Evolutionary conservation across 2,329 filamentous ascomycete genomes (phyloP).

Genomic region (Fusarium multiceps): DNA sequence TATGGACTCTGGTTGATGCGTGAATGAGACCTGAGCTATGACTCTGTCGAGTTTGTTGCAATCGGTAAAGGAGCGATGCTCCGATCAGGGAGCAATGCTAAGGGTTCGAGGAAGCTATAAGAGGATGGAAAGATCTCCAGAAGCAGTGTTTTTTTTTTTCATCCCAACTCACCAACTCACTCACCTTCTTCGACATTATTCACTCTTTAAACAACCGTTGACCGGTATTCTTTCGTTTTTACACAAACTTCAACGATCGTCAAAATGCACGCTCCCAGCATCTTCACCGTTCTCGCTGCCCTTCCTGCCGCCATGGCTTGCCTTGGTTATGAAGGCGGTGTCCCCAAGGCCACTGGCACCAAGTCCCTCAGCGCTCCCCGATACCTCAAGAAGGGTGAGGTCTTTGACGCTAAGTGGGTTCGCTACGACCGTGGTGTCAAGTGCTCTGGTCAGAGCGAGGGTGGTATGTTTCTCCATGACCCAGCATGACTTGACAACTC

Average conservation of each 20-base stretch:
- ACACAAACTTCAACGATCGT: neutral
- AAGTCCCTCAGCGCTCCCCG: constrained; percentile 47
- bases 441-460: constrained; percentile 57
- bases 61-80: neutral
- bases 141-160: neutral
- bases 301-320: constrained; percentile 48
- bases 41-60: neutral
- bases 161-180: neutral
- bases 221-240: neutral
- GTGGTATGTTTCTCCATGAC: constrained; percentile 39
- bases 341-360: constrained; percentile 45
- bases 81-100: neutral
- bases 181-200: neutral
- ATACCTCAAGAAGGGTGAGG: constrained; percentile 44
- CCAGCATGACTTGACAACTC: neutral
- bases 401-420: constrained; percentile 48
- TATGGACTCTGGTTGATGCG: neutral
- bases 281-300: constrained; percentile 32
- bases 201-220: neutral
- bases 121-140: neutral
- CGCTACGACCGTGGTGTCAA: constrained; percentile 55
- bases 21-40: neutral
- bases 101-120: neutral
- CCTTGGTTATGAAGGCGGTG: constrained; percentile 45
- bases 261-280: constrained; percentile 16